phyloP scores from a whole-genome alignment of 1,284 basidiomycete genomes.

The Pyrrhoderma lamaoense region DNA sequence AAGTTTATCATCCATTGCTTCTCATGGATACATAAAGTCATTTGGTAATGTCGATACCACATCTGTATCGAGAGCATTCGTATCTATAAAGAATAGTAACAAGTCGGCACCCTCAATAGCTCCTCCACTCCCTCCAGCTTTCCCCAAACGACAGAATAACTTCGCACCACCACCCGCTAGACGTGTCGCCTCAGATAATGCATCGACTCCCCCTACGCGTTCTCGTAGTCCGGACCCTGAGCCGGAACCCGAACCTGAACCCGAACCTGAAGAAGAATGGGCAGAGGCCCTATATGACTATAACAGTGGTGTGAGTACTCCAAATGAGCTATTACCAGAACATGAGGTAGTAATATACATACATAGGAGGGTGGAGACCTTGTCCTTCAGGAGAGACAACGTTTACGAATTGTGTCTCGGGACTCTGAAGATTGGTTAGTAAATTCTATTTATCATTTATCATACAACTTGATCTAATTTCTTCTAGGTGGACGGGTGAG shows the following conservation, averaged over 20 bases:
- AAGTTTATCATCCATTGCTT: not conserved
- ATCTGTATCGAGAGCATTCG: conserved; percentile 43
- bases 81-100: conserved; percentile 37
- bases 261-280: conserved; percentile 56
- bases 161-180: conserved; percentile 53
- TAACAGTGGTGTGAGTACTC: conserved; percentile 44
- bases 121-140: conserved; percentile 41
- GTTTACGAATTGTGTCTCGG: conserved; percentile 51
- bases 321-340: not conserved
- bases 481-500: conserved; percentile 77
- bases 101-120: conserved; percentile 29
- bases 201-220: conserved; percentile 22
- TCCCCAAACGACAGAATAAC: conserved; percentile 35
- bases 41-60: conserved; percentile 53
- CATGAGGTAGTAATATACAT: not conserved
- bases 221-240: conserved; percentile 21
- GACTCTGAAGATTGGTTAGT: conserved; percentile 70
- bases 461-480: conserved; percentile 4
- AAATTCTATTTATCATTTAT: not conserved
- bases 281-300: conserved; percentile 73
- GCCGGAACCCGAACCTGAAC: conserved; percentile 28
- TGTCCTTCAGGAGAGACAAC: conserved; percentile 43
- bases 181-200: conserved; percentile 23
- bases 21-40: conserved; percentile 31
- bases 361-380: conserved; percentile 61